phyloP scores from a whole-genome alignment of 2,329 filamentous ascomycete species.

The Colletotrichum endophyticum region DNA sequence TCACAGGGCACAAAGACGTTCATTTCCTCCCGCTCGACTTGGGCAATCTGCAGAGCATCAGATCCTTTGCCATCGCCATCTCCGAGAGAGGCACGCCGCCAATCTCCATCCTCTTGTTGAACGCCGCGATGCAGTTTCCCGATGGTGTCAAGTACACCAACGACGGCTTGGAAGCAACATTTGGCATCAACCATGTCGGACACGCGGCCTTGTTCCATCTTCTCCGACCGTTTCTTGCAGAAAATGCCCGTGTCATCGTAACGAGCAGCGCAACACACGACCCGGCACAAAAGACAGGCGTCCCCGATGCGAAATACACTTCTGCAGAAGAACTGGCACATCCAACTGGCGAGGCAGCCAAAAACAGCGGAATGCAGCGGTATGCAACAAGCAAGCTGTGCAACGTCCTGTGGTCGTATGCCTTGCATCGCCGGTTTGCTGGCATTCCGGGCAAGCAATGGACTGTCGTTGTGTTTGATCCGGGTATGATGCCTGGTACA shows the following conservation, averaged over 20 bases:
- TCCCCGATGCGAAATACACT: slow-evolving; percentile 47
- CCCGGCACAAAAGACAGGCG: slow-evolving; percentile 38
- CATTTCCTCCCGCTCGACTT: slow-evolving; percentile 49
- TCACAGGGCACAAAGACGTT: slow-evolving; percentile 41
- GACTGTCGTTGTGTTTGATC: slow-evolving; percentile 48
- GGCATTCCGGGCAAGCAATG: slow-evolving; percentile 26
- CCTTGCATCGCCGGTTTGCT: slow-evolving; percentile 40
- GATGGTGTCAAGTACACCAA: slow-evolving; percentile 32
- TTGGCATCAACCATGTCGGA: slow-evolving; percentile 54
- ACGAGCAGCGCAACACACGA: slow-evolving; percentile 52
- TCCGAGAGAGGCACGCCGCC: slow-evolving; percentile 36
- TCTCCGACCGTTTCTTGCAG: slow-evolving; percentile 41
- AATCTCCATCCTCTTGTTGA: slow-evolving; percentile 40
- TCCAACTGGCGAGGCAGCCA: slow-evolving; percentile 32
- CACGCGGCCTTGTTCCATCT: slow-evolving; percentile 55
- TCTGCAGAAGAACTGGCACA: slow-evolving; percentile 49
- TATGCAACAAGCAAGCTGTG: slow-evolving; percentile 51
- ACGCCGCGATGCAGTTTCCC: slow-evolving; percentile 37
- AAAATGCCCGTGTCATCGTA: slow-evolving; percentile 46
- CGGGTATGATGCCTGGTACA: slow-evolving; percentile 54
- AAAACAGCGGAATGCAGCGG: slow-evolving; percentile 38
- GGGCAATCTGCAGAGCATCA: slow-evolving; percentile 39
- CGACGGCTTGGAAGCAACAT: slow-evolving; percentile 52
- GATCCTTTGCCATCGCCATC: slow-evolving; percentile 39
- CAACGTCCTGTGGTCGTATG: slow-evolving; percentile 54